Conservation (phyloP, 2,329 filamentous ascomycete species). For the Chaetomiaceae sp. region DNA sequence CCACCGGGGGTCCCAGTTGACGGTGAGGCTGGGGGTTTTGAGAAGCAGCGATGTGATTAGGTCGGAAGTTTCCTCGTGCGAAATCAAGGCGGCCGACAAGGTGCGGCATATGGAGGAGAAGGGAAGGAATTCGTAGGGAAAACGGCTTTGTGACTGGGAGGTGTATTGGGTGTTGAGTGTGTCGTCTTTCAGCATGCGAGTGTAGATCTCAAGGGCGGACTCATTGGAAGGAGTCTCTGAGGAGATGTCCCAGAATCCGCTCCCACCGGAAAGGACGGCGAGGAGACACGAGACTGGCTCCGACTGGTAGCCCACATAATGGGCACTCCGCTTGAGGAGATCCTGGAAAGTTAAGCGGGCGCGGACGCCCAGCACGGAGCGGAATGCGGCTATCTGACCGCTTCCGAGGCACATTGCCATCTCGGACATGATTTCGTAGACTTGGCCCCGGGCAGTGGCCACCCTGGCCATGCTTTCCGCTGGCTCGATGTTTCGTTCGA, state of each 20-base stretch:
- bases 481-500: slow-evolving; percentile 48
- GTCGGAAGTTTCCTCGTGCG: slow-evolving; percentile 34
- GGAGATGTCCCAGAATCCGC: slow-evolving; percentile 50
- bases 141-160: slow-evolving; percentile 66
- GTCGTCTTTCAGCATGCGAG: slow-evolving; percentile 48
- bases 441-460: slow-evolving; percentile 46
- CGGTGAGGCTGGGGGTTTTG: slow-evolving; percentile 68
- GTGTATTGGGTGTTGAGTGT: slow-evolving; percentile 57
- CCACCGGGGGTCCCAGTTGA: slow-evolving; percentile 68
- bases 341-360: slow-evolving; percentile 64
- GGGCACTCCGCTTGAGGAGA: slow-evolving; percentile 62
- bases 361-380: slow-evolving; percentile 54
- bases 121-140: slow-evolving; percentile 78
- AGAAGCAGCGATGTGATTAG: slow-evolving; percentile 61
- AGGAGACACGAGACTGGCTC: slow-evolving; percentile 65
- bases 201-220: slow-evolving; percentile 32
- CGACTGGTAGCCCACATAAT: slow-evolving; percentile 65
- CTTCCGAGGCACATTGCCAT: slow-evolving; percentile 47
- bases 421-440: slow-evolving; percentile 49
- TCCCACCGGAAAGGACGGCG: slow-evolving; percentile 55
- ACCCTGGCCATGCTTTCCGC: slow-evolving; percentile 47
- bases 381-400: slow-evolving; percentile 43
- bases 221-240: slow-evolving; percentile 36
- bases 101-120: slow-evolving; percentile 68
- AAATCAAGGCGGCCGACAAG: slow-evolving; percentile 48